Base-by-base conservation (phyloP, 2,329 filamentous ascomycete genomes). In the Neopestalotiopsis sp. region DNA sequence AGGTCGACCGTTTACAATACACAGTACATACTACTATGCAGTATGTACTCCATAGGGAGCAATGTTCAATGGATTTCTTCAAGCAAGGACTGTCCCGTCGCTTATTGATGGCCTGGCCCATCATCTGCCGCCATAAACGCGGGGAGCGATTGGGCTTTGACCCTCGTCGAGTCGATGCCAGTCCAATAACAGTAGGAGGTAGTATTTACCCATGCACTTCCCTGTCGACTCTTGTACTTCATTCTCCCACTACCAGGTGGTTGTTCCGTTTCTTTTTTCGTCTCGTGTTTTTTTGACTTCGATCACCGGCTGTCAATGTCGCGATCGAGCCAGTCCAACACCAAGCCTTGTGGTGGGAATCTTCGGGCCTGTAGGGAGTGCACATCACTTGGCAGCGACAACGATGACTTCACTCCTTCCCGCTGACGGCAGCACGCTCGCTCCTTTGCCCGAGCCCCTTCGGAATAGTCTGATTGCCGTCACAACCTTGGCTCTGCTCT, bases 401-500 rank as follows among this genome's bases (percentile, higher is more conserved):
- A 66, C 49, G 30, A 66, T 66, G 64, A n/a, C 64, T n/a, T 56
- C 52, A 24, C 34, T 10, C 9, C 30, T 58, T 24, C 45, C 64
- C 20, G 49, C 65, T 13, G 65, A 56, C 32, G 58, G 65, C 38
- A 56, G 57, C 57, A 62, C 66, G 24, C 28, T 67, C n/a, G 30
- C 66, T 20, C 66, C 66, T 7, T 28, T 67, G 58, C 58, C 66
- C 28, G 58, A 30, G 7, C 20, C 7, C 6, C 28, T 62, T 7
- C 66, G 66, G 20, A 24, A 56, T 20, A 58, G 38, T 56, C 66
- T 62, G 10, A 63, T 63, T 42, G 66, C 66, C 9, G 45, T 67
- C n/a, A 63, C 58, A n/a, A 58, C 49, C 17, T 20, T 67, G 28
- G 57, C 30, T 4, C 57, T 67, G 28, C 24, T 67, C 24, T 67